Conservation (phyloP, 805 yeast species). For the Ogataea corticis region DNA sequence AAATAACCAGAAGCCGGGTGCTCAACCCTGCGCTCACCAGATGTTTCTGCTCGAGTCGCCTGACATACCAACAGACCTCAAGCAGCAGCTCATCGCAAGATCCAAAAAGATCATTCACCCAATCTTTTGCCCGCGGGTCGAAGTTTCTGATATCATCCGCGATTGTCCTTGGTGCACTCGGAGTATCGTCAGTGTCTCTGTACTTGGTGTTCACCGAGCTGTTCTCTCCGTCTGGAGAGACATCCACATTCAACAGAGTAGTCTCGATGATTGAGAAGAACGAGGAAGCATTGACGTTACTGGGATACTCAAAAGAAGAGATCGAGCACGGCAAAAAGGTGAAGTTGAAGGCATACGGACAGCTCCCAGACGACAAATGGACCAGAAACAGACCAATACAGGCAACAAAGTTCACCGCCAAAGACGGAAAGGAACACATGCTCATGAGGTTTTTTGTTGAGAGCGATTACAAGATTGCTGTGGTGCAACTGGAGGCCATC, state of each 20-base stretch:
- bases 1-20: constrained; percentile 2
- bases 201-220: constrained; percentile 79
- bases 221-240: constrained; percentile 88
- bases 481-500: constrained; percentile 78
- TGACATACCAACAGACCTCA: not conserved
- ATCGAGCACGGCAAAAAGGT: constrained; percentile 44
- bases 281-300: constrained; percentile 53
- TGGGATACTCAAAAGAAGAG: constrained; percentile 42
- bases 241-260: constrained; percentile 85
- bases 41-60: constrained; percentile 1
- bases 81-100: not conserved
- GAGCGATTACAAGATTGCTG: constrained; percentile 61
- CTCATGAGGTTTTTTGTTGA: constrained; percentile 87
- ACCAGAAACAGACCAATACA: constrained; percentile 84
- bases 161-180: constrained; percentile 67
- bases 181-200: constrained; percentile 64
- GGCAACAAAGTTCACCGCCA: constrained; percentile 61
- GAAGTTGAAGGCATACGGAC: constrained; percentile 83
- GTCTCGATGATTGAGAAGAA: constrained; percentile 74
- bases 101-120: constrained; percentile 31
- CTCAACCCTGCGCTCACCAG: not conserved
- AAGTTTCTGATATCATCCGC: constrained; percentile 63
- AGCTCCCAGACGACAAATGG: constrained; percentile 69
- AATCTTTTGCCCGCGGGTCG: constrained; percentile 52
- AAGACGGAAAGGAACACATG: constrained; percentile 77